Percentiles rank a stretch among this genome's conserved stretches.
phyloP scores from a whole-genome alignment of 306 rosid genomes.

The Rubus parviflorus region DNA sequence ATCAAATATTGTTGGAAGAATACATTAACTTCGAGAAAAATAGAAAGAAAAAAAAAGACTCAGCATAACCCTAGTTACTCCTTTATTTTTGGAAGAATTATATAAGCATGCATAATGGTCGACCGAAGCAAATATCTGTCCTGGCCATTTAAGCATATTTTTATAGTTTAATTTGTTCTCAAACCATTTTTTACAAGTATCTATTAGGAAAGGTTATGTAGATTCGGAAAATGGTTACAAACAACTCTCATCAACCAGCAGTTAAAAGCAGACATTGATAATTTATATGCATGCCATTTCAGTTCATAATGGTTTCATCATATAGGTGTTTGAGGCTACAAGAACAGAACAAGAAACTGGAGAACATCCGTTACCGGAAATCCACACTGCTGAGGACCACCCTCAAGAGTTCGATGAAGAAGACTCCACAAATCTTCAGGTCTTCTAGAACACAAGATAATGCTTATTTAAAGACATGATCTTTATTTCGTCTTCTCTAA shows the following conservation, averaged over 20 bases:
- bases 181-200: background rate
- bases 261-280: no score
- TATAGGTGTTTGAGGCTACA: slow-evolving; percentile 25
- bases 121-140: background rate
- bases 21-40: no score
- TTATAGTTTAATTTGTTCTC: background rate
- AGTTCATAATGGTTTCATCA: background rate
- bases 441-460: background rate
- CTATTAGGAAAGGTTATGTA: background rate
- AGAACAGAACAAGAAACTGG: slow-evolving; percentile 11
- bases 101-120: background rate
- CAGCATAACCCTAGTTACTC: background rate
- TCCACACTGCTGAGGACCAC: slow-evolving; percentile 10
- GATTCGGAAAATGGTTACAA: background rate
- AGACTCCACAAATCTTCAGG: slow-evolving; percentile 23
- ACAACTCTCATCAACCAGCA: no score
- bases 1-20: no score
- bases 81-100: background rate
- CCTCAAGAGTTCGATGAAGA: slow-evolving; percentile 17
- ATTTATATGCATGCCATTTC: background rate
- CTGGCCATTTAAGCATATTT: slow-evolving; percentile 4
- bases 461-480: background rate
- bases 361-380: slow-evolving; percentile 16
- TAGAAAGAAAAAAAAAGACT: no score
- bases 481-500: background rate